These are phyloP conservation scores for Zymoseptoria passerinii DNA, from an alignment of 2,329 filamentous ascomycete genomes.

Conservation along the genomic window DNA sequence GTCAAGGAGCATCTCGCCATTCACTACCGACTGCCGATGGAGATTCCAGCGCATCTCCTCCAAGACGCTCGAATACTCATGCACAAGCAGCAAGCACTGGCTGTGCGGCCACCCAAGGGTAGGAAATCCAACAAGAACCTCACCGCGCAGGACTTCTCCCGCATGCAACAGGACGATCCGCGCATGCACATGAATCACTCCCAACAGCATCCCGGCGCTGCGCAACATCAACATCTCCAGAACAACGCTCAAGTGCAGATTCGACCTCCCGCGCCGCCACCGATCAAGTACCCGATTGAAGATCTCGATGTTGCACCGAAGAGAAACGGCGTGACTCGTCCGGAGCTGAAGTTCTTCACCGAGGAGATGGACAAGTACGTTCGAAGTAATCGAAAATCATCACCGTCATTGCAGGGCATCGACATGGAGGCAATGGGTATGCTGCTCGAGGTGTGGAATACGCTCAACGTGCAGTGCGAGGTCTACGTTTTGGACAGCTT, in stretches of 20 bases:
- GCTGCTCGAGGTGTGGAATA: constrained; percentile 89
- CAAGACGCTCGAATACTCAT: constrained; percentile 59
- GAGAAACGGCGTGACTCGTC: constrained; percentile 56
- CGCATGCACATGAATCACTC: constrained; percentile 13
- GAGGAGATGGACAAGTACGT: constrained; percentile 34
- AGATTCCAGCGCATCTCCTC: constrained; percentile 72
- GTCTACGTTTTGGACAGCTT: constrained; percentile 93
- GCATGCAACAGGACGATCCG: constrained; percentile 16
- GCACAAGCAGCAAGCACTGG: constrained; percentile 21
- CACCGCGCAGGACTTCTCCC: constrained; percentile 15
- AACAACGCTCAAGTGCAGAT: constrained; percentile 30
- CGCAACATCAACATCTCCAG: constrained; percentile 35
- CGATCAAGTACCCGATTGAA: constrained; percentile 91
- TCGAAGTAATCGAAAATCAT: constrained; percentile 31
- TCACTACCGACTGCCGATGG: constrained; percentile 77
- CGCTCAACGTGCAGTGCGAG: constrained; percentile 94
- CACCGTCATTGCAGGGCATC: constrained; percentile 44
- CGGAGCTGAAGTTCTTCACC: constrained; percentile 69
- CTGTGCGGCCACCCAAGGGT: constrained; percentile 18
- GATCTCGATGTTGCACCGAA: constrained; percentile 73
- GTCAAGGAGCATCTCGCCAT: constrained; percentile 81
- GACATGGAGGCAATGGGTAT: constrained; percentile 78
- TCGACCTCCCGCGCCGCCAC: constrained; percentile 53
- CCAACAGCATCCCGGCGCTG: constrained; percentile 31
- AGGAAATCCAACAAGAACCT: constrained; percentile 17